These are phyloP conservation scores for Pythium apleroticum DNA, from an alignment of 352 stramenopile species.

Conservation along the genomic window DNA sequence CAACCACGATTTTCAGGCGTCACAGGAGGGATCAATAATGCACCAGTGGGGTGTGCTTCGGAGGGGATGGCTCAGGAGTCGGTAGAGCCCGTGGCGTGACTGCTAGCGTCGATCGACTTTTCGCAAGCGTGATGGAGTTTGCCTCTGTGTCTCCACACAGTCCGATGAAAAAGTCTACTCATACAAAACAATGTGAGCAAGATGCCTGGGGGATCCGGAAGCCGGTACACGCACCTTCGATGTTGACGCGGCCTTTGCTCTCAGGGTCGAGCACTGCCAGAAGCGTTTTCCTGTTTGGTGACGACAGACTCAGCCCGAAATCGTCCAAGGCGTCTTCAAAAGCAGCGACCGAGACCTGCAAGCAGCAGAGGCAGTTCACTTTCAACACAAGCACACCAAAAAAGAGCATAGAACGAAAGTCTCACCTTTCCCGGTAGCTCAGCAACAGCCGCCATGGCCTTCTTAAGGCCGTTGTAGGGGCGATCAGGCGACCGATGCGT, in stretches of 20 bases:
- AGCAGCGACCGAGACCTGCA: conserved; percentile 57
- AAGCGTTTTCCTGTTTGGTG: conserved; percentile 41
- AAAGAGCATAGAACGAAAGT: background rate
- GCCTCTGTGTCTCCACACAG: conserved; percentile 63
- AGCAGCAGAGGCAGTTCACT: background rate
- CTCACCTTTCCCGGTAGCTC: conserved; percentile 70
- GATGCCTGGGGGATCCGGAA: background rate
- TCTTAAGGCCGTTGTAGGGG: conserved; percentile 82
- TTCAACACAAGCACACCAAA: background rate
- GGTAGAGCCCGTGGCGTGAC: background rate
- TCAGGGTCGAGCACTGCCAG: conserved; percentile 56
- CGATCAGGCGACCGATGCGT: conserved; percentile 48
- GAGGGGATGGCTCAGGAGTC: conserved; percentile 8
- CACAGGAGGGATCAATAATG: background rate
- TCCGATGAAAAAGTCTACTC: conserved; percentile 75
- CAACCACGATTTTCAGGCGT: background rate
- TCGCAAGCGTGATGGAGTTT: conserved; percentile 33
- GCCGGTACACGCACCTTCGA: conserved; percentile 78
- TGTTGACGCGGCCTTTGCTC: conserved; percentile 50
- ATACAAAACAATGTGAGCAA: background rate
- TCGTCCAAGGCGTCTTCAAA: conserved; percentile 74
- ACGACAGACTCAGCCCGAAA: conserved; percentile 53
- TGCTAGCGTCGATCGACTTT: background rate
- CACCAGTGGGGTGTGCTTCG: conserved; percentile 4
- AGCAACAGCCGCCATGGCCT: conserved; percentile 63